Percentiles rank a stretch among this genome's conserved stretches.
These are phyloP conservation scores for Talaromyces wortmannii DNA, from an alignment of 495 filamentous ascomycete species.

Conservation along the genomic window DNA sequence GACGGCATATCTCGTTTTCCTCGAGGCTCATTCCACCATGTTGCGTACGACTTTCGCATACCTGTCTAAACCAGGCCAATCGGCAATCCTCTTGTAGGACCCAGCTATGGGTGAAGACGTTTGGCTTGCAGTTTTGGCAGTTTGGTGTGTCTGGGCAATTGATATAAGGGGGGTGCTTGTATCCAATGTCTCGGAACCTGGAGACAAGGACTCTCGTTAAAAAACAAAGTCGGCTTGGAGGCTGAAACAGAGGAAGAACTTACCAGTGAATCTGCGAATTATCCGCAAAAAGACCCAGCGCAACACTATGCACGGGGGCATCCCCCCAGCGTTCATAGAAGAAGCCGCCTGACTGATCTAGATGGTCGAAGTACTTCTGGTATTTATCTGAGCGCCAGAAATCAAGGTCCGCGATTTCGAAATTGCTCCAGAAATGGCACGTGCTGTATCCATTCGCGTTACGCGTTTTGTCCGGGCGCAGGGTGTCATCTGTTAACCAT, in stretches of 20 bases:
- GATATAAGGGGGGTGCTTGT: constrained; percentile 97
- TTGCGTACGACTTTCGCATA: constrained; percentile 33
- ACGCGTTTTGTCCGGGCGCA: constrained; percentile 70
- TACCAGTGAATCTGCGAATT: constrained; percentile 90
- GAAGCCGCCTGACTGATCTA: constrained; percentile 85
- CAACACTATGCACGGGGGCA: constrained; percentile 89
- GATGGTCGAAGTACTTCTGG: constrained; percentile 91
- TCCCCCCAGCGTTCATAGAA: constrained; percentile 94
- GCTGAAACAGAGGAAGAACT: constrained; percentile 16
- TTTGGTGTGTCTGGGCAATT: constrained; percentile 97
- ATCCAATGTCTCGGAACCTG: constrained; percentile 99
- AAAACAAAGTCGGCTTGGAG: constrained; percentile 4
- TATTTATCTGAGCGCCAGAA: constrained; percentile 93
- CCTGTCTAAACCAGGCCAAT: constrained; percentile 93
- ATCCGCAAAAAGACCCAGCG: constrained; percentile 90
- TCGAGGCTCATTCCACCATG: neutral
- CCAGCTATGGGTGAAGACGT: constrained; percentile 76
- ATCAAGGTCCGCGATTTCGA: constrained; percentile 91
- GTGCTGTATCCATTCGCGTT: constrained; percentile 90
- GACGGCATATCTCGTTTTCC: constrained; percentile 1
- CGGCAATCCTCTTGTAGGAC: constrained; percentile 93
- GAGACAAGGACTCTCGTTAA: constrained; percentile 6
- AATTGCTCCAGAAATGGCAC: constrained; percentile 99
- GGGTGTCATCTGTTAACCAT: constrained; percentile 75
- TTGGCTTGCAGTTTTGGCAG: constrained; percentile 80